Base-by-base conservation (phyloP, 352 stramenopile species). In the Halophytophthora polymorphica region DNA sequence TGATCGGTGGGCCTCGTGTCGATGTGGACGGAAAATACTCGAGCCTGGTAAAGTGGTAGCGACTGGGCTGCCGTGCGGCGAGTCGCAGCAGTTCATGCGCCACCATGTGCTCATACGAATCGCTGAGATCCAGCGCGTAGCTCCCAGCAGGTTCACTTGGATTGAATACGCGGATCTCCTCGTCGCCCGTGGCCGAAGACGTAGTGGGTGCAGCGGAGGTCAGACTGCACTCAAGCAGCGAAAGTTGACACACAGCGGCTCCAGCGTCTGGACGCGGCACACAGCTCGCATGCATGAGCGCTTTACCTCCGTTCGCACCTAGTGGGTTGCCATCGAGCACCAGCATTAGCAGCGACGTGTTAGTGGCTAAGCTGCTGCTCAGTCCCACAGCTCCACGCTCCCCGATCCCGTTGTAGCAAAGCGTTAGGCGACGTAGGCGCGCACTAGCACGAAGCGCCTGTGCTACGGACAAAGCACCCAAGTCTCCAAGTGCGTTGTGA, bases 41-140 rank as follows among this genome's bases (percentile, higher is more conserved):
- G 11, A 90, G 56, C 22, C 58, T 75, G 5, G 52, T 56, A 22
- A 89, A 89, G 1, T 65, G 58, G 50, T 76, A 89, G 14, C 66
- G 72, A 1, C 23, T 41, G 31, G 38, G 39, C 14, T 86, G 68
- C 22, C 69, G 73, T 33, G 73, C 80, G 7, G 81, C 81, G 6
- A 92, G 46, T 2, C 78, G 78, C 5, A 92, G 63, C 17, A 94
- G 41, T 22, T 89, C 76, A 19, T 82, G 71, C 0, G 77, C 75
- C 15, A 94, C 81, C 66, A 88, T 87, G 53, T 79, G 57, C 36
- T 90, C 81, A 54, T 90, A 94, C 4, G 83, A 69, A 25, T 88
- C 75, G 14, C 62, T 67, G n/a, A 92, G 50, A 28, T 88, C 69
- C 0, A 94, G 53, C 0, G 60, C 28, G 49, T 92, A 94, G 23